Conservation (phyloP, 1,139 yeast species). For the Suhomyces bolitotheri region DNA sequence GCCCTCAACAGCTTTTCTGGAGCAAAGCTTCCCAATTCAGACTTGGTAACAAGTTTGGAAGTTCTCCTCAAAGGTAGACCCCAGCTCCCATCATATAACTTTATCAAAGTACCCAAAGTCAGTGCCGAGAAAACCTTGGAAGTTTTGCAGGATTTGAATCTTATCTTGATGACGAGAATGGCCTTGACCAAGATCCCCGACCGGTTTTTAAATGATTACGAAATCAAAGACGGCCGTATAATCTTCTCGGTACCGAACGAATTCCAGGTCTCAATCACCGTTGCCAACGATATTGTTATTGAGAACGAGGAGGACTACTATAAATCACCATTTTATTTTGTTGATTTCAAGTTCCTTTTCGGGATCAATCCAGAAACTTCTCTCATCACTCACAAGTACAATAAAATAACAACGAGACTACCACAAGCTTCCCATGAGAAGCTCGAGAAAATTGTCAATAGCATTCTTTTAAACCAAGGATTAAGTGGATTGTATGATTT, state of each 20-base stretch:
- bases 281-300: conserved; percentile 51
- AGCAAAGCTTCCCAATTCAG: conserved; percentile 90
- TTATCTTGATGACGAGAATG: conserved; percentile 71
- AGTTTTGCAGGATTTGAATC: conserved; percentile 69
- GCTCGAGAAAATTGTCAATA: conserved; percentile 60
- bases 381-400: conserved; percentile 32
- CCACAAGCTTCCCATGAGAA: conserved; percentile 41
- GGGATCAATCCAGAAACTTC: conserved; percentile 42
- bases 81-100: conserved; percentile 64
- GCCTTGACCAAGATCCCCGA: conserved; percentile 68
- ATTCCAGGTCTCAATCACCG: conserved; percentile 69
- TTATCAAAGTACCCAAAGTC: conserved; percentile 52
- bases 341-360: conserved; percentile 70
- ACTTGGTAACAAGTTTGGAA: conserved; percentile 80
- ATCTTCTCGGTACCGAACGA: conserved; percentile 64
- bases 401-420: conserved; percentile 31
- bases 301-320: conserved; percentile 45
- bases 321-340: conserved; percentile 68
- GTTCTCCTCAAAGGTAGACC: conserved; percentile 81
- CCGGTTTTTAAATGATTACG: conserved; percentile 57
- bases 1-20: conserved; percentile 68
- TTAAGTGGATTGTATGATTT: conserved; percentile 64
- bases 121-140: conserved; percentile 59
- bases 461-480: conserved; percentile 51
- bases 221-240: conserved; percentile 74